A percentile compares a stretch with the other conserved stretches of the same genome.
Evolutionary conservation across 2,329 filamentous ascomycete species (phyloP).

Genomic region (Furcasterigmium furcatum): DNA sequence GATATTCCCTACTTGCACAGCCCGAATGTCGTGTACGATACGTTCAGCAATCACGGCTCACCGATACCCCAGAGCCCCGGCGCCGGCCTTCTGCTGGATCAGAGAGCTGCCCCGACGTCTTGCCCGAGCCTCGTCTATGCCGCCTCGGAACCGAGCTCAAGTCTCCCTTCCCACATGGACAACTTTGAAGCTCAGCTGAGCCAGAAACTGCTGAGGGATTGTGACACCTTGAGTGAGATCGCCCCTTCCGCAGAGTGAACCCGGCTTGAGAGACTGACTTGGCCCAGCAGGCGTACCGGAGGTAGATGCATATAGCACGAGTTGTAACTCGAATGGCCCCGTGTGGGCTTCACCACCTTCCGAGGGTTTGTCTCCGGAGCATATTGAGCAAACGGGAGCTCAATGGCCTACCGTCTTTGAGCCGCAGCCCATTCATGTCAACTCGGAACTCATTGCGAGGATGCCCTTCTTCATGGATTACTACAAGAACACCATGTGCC

Average conservation of each 20-base stretch:
- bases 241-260: too few relatives aligned
- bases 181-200: conserved; percentile 53
- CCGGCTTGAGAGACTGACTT: conserved; percentile 11
- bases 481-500: conserved; percentile 89
- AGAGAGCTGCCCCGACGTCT: conserved; percentile 52
- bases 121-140: conserved; percentile 60
- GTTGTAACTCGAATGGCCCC: conserved; percentile 42
- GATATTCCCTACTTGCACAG: conserved; percentile 49
- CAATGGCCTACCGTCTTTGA: conserved; percentile 46
- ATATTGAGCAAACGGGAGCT: conserved; percentile 40
- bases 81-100: conserved; percentile 52
- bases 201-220: conserved; percentile 51
- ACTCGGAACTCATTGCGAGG: conserved; percentile 66
- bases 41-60: conserved; percentile 49
- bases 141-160: conserved; percentile 58
- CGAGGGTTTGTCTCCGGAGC: conserved; percentile 41
- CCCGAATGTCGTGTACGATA: conserved; percentile 53
- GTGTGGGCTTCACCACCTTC: conserved; percentile 44
- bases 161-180: conserved; percentile 57
- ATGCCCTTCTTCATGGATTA: conserved; percentile 91
- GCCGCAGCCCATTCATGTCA: conserved; percentile 45
- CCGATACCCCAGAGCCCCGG: conserved; percentile 54
- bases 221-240: conserved; percentile 51
- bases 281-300: conserved; percentile 43
- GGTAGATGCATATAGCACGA: conserved; percentile 49